Conservation (phyloP, 192 early-diverging fungal genomes). For the Podila clonocystis region DNA sequence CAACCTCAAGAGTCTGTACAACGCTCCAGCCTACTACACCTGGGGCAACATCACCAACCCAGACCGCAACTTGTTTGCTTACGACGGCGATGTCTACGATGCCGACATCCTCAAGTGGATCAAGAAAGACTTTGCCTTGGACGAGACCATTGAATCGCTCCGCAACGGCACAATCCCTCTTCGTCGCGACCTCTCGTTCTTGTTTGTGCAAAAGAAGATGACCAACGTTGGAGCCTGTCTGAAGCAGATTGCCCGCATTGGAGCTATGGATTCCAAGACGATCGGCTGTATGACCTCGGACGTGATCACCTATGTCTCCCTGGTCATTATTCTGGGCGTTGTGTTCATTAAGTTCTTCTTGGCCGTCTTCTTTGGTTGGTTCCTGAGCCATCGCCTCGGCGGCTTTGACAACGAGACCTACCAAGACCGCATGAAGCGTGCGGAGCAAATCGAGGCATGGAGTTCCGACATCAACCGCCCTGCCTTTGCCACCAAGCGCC, state of each 20-base stretch:
- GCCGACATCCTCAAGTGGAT: constrained; percentile 43
- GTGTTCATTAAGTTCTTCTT: constrained; percentile 78
- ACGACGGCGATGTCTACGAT: constrained; percentile 48
- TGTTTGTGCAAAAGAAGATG: constrained; percentile 51
- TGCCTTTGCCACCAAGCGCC: constrained; percentile 33
- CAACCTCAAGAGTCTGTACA: constrained; percentile 57
- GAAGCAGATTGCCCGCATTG: constrained; percentile 76
- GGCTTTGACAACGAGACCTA: constrained; percentile 72
- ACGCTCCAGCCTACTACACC: constrained; percentile 64
- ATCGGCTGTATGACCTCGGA: constrained; percentile 85
- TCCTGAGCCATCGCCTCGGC: constrained; percentile 80
- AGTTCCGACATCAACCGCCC: constrained; percentile 72
- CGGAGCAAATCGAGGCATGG: constrained; percentile 81
- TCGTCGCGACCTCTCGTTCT: constrained; percentile 37
- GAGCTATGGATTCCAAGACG: constrained; percentile 76
- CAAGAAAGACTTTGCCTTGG: constrained; percentile 27
- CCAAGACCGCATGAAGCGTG: constrained; percentile 73
- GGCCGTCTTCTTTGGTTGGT: constrained; percentile 86
- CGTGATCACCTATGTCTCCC: constrained; percentile 78
- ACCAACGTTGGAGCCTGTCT: constrained; percentile 73
- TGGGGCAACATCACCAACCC: constrained; percentile 64
- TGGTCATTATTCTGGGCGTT: constrained; percentile 72
- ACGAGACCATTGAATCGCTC: constrained; percentile 31
- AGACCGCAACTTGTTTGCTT: constrained; percentile 51
- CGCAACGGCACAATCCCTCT: constrained; percentile 55